Evolutionary conservation across 192 early-diverging fungal species (phyloP).

Genomic region (Gigaspora rosea): DNA sequence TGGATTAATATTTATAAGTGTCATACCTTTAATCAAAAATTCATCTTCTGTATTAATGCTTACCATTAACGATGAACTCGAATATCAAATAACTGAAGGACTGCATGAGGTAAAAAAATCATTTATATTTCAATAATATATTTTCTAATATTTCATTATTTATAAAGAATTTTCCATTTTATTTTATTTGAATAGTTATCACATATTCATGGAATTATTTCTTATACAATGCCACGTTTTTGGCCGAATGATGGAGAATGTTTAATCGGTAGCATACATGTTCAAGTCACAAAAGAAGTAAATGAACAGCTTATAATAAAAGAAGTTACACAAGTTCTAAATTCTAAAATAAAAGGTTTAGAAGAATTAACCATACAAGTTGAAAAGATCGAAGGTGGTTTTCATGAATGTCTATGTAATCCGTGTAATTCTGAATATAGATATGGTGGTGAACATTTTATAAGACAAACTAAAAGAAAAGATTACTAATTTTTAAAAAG

Average conservation of each 20-base stretch:
- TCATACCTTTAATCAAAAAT: conserved; percentile 80
- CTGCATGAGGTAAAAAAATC: conserved; percentile 44
- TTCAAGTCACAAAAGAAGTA: conserved; percentile 38
- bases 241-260: conserved; percentile 60
- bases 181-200: background rate
- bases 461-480: too few species aligned
- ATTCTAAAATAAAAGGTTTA: conserved; percentile 51
- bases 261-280: conserved; percentile 56
- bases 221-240: conserved; percentile 50
- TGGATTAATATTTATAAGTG: conserved; percentile 79
- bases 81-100: conserved; percentile 47
- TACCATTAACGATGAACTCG: conserved; percentile 42
- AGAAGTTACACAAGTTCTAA: conserved; percentile 37
- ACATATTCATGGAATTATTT: conserved; percentile 42
- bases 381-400: conserved; percentile 42
- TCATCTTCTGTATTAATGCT: conserved; percentile 62
- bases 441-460: too few species aligned
- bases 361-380: conserved; percentile 56
- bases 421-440: too few species aligned
- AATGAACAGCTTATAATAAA: conserved; percentile 32
- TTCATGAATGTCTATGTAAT: conserved; percentile 45
- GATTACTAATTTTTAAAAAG: too few species aligned
- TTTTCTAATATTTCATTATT: background rate
- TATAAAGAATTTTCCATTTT: background rate
- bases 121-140: background rate